phyloP scores from a whole-genome alignment of 805 yeast species.

The Kodamaea nitidulidarum region DNA sequence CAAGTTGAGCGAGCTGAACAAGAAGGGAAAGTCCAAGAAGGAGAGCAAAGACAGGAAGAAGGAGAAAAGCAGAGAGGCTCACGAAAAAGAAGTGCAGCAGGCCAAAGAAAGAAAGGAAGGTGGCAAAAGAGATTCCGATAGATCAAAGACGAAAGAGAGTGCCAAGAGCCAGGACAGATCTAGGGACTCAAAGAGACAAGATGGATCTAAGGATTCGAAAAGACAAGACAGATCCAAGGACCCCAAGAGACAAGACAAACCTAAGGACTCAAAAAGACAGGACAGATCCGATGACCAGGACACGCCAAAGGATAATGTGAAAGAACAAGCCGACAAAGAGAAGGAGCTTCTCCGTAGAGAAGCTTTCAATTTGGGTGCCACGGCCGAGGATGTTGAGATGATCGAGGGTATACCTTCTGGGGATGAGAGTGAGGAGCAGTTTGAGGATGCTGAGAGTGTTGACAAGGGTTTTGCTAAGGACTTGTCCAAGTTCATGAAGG shows the following conservation, averaged over 20 bases:
- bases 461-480: constrained; percentile 49
- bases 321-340: not conserved
- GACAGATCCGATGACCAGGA: not conserved
- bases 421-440: constrained; percentile 49
- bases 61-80: constrained; percentile 5
- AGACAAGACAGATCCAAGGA: constrained; percentile 1
- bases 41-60: constrained; percentile 9
- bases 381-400: constrained; percentile 72
- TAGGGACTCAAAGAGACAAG: too few relatives aligned
- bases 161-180: not conserved
- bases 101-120: constrained; percentile 3
- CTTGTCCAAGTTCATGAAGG: constrained; percentile 57
- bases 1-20: constrained; percentile 13
- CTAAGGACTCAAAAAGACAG: not conserved
- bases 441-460: constrained; percentile 36
- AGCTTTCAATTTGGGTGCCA: constrained; percentile 80
- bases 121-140: not conserved
- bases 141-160: constrained; percentile 4
- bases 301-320: too few relatives aligned
- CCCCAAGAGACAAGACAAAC: constrained; percentile 4
- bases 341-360: constrained; percentile 54
- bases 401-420: constrained; percentile 53
- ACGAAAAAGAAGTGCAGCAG: not conserved
- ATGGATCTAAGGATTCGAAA: constrained; percentile 1
- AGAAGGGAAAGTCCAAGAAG: constrained; percentile 8